Evolutionary conservation across 2,329 filamentous ascomycete species (phyloP), one percentile per base, ranked within the genome.

Genomic region (Daldinia sp.): DNA sequence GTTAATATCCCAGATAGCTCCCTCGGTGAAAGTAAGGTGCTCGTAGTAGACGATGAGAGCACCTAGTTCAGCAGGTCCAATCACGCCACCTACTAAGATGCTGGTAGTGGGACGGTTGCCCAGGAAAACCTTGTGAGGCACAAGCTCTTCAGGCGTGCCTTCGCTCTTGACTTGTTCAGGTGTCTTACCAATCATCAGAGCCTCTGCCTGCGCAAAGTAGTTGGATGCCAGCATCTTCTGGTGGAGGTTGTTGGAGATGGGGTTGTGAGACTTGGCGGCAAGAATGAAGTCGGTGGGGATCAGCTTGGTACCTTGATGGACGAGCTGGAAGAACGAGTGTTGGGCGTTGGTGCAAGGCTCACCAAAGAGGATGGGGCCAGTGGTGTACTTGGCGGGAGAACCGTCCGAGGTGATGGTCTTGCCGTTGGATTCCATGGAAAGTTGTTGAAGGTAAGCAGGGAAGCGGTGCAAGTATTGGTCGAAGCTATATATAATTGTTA

Each of bases 401-500:
- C 87, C 90, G 74, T 95, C 92, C n/a, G 87, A 88, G 66, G 94
- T 96, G 75, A 98, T 93, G 64, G 91, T 92, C 86, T 99, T 99
- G 77, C 95, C 95, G 80, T 99, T 99, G 65, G 94, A 98, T 85
- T 99, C 95, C 95, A 99, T 99, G 64, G 94, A 98, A 63, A 99
- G 85, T 82, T 99, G 95, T 83, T 99, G 95, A 57, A 99, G 91
- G 83, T 99, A 99, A 72, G 95, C 95, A 34, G 95, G 94, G 90
- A 99, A 98, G 71, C 95, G 92, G 87, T 97, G 93, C 70, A 99
- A 90, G 83, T 99, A 99, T 82, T 99, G 95, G 82, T 99, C 95
- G 79, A 98, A 99, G 60, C 90, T 93, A 19, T 13, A 11, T 32
- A 25, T 25, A 15, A 6, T 51, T 30, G 25, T 63, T 9, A 66